phyloP scores from a whole-genome alignment of 2,329 filamentous ascomycete genomes.

The Fusarium hostae region DNA sequence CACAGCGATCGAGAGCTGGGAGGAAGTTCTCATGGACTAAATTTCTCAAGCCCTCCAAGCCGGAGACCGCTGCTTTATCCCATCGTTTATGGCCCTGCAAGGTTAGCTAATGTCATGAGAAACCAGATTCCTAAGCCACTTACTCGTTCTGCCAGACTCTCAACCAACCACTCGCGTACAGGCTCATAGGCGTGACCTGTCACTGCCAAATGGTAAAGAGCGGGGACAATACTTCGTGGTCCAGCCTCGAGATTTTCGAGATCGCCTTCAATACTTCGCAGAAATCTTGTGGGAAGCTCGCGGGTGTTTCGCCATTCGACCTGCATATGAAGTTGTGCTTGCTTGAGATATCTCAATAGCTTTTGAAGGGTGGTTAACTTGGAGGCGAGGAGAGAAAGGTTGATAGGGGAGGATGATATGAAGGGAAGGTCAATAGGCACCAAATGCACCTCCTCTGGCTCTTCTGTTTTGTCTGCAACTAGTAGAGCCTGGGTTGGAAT shows the following conservation, averaged over 20 bases:
- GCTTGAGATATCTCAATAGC: constrained; percentile 83
- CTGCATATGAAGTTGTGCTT: constrained; percentile 81
- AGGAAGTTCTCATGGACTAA: constrained; percentile 89
- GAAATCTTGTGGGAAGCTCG: constrained; percentile 81
- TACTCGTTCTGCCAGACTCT: constrained; percentile 83
- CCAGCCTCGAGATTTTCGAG: constrained; percentile 70
- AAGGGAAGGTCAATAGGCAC: constrained; percentile 86
- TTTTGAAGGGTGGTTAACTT: constrained; percentile 91
- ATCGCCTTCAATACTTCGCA: constrained; percentile 80
- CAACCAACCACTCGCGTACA: constrained; percentile 88
- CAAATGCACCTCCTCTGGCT: constrained; percentile 59
- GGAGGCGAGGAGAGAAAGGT: constrained; percentile 84
- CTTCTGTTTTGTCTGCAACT: constrained; percentile 54
- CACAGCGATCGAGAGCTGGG: constrained; percentile 85
- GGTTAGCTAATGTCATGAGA: constrained; percentile 27
- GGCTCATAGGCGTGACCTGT: constrained; percentile 82
- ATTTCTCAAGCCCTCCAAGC: constrained; percentile 80
- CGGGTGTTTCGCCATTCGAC: constrained; percentile 86
- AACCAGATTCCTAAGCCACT: constrained; percentile 37
- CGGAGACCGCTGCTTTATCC: constrained; percentile 86
- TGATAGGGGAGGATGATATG: constrained; percentile 79
- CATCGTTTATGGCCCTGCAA: constrained; percentile 87
- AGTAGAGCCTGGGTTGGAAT: constrained; percentile 82
- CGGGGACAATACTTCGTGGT: constrained; percentile 72
- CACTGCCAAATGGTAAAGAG: constrained; percentile 84